Base-by-base conservation (phyloP, 768 basidiomycete species). In the Psilocybe cubensis region DNA sequence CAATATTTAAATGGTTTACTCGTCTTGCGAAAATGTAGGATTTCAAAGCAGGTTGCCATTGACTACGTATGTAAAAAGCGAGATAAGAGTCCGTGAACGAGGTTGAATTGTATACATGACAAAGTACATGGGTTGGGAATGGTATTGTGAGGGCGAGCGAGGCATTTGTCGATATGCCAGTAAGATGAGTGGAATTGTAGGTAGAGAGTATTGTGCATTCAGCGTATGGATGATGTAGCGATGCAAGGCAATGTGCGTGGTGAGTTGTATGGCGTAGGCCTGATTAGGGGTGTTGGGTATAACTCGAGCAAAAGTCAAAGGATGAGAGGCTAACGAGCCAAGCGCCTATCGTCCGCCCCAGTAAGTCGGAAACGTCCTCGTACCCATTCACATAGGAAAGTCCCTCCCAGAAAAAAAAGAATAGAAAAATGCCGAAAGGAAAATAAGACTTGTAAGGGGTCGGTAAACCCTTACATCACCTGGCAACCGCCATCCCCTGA, bases 401-500 rank as follows among this genome's bases (percentile, higher is more conserved):
- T 49, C 28, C 47, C 18, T 31, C 23, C 29, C 51, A 42, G 25
- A 42, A 7, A 41, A 33, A 25, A 44, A 18, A 25, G 20, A 43
- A 27, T 12, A 17, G 41, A 40, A 9, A 40, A 35, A 51, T 8
- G 14, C 5, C 25, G 25, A 48, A 48, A 31, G 33, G 20, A 43
- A 53, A 51, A 52, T n/a, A 31, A 48, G 23, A 44, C 49, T 33
- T 20, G 52, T 17, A 50, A 48, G 46, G 40, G 6, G n/a, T 28
- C 42, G 18, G 14, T 40, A 8, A 21, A 14, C 51, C 23, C 23
- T 83, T 78, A 90, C 83, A 86, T 82, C 60, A 89, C 71, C 52
- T 83, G 68, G 69, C 89, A 92, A 47, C 79, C 72, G 24, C 72
- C 69, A 41, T 81, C 81, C 21, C 76, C 76, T 29, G 87, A 70